Evolutionary conservation across 1,284 basidiomycete species (phyloP), one percentile per base, ranked within the genome.

Genomic region (Trametes hirsuta): DNA sequence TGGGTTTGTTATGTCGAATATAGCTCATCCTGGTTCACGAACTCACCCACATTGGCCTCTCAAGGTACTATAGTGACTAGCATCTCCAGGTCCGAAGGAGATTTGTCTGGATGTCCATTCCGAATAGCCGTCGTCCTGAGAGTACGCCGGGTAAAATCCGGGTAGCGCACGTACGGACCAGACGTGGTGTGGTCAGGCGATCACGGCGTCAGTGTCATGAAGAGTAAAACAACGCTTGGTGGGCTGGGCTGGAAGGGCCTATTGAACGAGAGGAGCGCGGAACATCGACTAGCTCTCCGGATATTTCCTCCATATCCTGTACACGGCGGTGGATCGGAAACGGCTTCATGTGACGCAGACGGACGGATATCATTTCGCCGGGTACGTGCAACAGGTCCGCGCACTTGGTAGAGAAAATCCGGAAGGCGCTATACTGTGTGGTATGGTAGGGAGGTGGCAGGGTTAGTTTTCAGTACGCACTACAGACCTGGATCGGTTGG

Each of bases 141-240:
- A 39, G 25, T 21, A 45, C 21, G 45, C 45, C 62, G 62, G 55
- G 30, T 55, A 55, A 63, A 55, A 47, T 53, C 52, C 55, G 58
- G 52, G 15, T 15, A 52, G 25, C n/a, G 35, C 30, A 36, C 52
- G 50, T 40, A 25, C 51, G 30, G 40, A 30, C 30, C 49, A 30
- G 39, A 12, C 22, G 14, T 21, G 15, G 0, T 18, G 10, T 14
- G 58, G 55, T 61, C 62, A 63, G 39, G 55, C 53, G 55, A 39
- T 36, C 55, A 46, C 25, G 40, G 1, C 21, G 8, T 40, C 39
- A 34, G 22, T 30, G 30, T 30, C 30, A 30, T 30, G 30, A 30
- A 30, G 30, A 8, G 30, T 30, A 30, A 30, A 30, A 30, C 30
- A 30, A 8, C 30, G 4, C 30, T 30, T 4, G 30, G 8, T 30